Base-by-base conservation (phyloP, 306 rosid genomes). In the Quercus engelmannii region DNA sequence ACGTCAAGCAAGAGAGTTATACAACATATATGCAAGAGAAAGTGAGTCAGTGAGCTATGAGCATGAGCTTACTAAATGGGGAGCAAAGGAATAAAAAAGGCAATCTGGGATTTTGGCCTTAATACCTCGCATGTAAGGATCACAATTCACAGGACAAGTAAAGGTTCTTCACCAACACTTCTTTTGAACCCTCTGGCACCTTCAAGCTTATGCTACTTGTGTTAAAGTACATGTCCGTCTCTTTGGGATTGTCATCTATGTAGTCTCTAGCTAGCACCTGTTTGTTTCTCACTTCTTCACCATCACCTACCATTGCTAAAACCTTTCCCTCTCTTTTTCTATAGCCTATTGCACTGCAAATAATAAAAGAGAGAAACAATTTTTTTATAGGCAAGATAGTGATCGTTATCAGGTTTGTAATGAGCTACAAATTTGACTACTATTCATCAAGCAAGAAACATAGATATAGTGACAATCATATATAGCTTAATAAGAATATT, bases 101-200 rank as follows among this genome's bases (percentile, higher is more conserved):
- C 71, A 49, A 31, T 31, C 25, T 65, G 12, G 6, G 49, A 69
- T 41, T 46, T 74, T 70, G 1, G 4, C 25, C 89, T 65, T 65
- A 4, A 1, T 65, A 75, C 87, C 78, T 56, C 88, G 80, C 91
- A 88, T 82, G 87, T 74, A 86, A 30, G 97, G 97, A 69, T 92
- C 97, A 56, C n/a, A n/a, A n/a, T n/a, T n/a, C n/a, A n/a, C 94
- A 88, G n/a, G 94, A 87, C 28, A 92, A 80, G 87, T 84, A 85
- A 2, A 92, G 85, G 43, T 90, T 90, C 74, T 92, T 90, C 1
- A 92, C 89, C 67, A 90, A 74, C 55, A 92, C 81, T 43, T 87
- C 79, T 49, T 82, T 71, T 31, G 88, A 81, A 74, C 77, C 65
- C 61, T 46, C 80, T 63, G 57, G 81, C 73, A 91, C 85, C 33